A percentile compares a stretch with the other conserved stretches of the same genome.
Conservation (phyloP, 1,284 basidiomycete genomes). For the Stereum hirsutum region DNA sequence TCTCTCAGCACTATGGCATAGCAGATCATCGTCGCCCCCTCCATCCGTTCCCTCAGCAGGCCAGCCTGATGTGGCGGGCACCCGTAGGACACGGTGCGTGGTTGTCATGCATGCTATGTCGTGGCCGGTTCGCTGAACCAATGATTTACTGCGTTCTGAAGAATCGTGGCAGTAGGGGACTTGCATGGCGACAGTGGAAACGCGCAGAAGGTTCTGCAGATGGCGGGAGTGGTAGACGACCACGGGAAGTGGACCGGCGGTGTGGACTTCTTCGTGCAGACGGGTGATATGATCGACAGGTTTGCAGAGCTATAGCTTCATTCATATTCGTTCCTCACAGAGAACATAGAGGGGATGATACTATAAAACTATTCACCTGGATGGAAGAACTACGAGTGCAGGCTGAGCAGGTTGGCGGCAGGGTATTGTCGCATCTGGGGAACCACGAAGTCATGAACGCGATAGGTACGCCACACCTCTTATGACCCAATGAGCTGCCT, state of each 20-base stretch:
- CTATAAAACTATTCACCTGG: constrained; percentile 71
- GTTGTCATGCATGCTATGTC: too few species aligned
- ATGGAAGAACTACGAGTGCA: constrained; percentile 79
- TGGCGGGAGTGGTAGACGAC: constrained; percentile 67
- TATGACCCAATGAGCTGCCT: neutral
- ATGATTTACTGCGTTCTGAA: too few species aligned
- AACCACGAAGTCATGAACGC: constrained; percentile 92
- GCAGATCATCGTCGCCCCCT: too few species aligned
- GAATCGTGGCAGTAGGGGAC: constrained; percentile 75
- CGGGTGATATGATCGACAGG: constrained; percentile 90
- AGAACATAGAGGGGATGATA: constrained; percentile 67
- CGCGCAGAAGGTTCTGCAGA: constrained; percentile 64
- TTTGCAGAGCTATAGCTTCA: constrained; percentile 19
- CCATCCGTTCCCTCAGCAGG: too few species aligned
- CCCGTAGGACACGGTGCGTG: too few species aligned
- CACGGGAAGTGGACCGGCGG: constrained; percentile 69
- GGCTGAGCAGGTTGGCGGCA: constrained; percentile 60
- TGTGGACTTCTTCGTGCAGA: constrained; percentile 82
- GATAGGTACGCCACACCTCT: constrained; percentile 41
- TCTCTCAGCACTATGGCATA: too few species aligned
- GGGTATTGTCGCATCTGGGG: constrained; percentile 73
- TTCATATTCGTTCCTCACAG: neutral
- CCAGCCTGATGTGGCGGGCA: too few species aligned
- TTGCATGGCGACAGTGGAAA: constrained; percentile 73
- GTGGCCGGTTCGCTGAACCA: too few species aligned